phyloP scores from a whole-genome alignment of 768 basidiomycete species.

The Postia placenta region DNA sequence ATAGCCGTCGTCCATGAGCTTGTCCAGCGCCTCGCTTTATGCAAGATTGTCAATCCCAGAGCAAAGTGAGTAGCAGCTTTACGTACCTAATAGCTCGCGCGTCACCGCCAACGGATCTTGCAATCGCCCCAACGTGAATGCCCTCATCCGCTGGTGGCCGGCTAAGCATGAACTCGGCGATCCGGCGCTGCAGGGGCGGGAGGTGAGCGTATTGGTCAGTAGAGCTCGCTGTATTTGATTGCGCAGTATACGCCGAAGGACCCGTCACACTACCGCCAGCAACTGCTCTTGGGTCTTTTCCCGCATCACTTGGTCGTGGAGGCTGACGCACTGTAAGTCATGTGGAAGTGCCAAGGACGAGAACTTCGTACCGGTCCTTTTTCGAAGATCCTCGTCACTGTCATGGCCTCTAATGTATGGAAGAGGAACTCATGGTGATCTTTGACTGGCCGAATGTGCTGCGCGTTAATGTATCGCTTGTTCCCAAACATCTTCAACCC shows the following conservation, averaged over 20 bases:
- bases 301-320: conserved; percentile 16
- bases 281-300: neutral
- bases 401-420: conserved; percentile 73
- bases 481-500: conserved; percentile 74
- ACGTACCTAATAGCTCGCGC: conserved; percentile 60
- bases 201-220: conserved; percentile 50
- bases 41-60: neutral
- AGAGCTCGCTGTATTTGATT: conserved; percentile 9
- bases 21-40: conserved; percentile 63
- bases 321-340: conserved; percentile 4
- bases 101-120: conserved; percentile 53
- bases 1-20: conserved; percentile 72
- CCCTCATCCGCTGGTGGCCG: conserved; percentile 54
- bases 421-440: conserved; percentile 78
- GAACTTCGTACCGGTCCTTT: conserved; percentile 51
- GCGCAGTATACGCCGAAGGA: conserved; percentile 29
- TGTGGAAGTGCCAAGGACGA: neutral
- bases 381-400: conserved; percentile 58
- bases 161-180: conserved; percentile 55
- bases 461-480: conserved; percentile 79
- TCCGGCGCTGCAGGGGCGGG: conserved; percentile 52
- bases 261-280: conserved; percentile 3
- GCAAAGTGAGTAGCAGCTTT: neutral
- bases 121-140: conserved; percentile 67
- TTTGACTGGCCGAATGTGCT: conserved; percentile 58